Conservation (phyloP, 768 basidiomycete species). For the Suillus alpinus region DNA sequence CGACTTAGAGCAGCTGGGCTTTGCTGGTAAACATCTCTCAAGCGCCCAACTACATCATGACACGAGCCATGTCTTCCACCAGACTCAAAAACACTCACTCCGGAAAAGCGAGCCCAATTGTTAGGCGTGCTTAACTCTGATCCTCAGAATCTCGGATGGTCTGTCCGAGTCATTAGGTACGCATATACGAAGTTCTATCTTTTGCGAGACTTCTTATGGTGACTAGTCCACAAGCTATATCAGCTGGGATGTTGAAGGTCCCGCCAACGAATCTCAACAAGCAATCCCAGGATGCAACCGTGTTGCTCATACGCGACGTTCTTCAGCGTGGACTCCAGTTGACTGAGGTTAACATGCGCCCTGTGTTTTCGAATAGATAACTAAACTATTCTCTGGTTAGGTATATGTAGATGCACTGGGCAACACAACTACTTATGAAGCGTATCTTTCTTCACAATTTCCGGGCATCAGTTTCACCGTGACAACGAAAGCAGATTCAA, state of each 20-base stretch:
- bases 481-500: constrained; percentile 88
- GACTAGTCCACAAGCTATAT: constrained; percentile 85
- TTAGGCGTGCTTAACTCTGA: constrained; percentile 68
- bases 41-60: neutral
- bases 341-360: constrained; percentile 56
- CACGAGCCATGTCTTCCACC: constrained; percentile 3
- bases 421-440: constrained; percentile 79
- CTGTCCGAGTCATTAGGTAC: constrained; percentile 74
- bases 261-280: constrained; percentile 85
- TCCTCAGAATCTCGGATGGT: constrained; percentile 73
- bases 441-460: constrained; percentile 76
- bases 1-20: constrained; percentile 75
- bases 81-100: constrained; percentile 93
- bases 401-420: constrained; percentile 96
- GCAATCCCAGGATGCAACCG: constrained; percentile 86
- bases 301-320: constrained; percentile 82
- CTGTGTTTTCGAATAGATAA: neutral
- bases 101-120: constrained; percentile 62
- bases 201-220: neutral
- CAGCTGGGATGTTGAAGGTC: constrained; percentile 82
- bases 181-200: constrained; percentile 4
- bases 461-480: constrained; percentile 88
- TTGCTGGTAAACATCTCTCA: constrained; percentile 64
- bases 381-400: constrained; percentile 34
- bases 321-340: constrained; percentile 78